Evolutionary conservation across 805 yeast genomes (phyloP).

Genomic region (Saccharomycopsis selenospora): DNA sequence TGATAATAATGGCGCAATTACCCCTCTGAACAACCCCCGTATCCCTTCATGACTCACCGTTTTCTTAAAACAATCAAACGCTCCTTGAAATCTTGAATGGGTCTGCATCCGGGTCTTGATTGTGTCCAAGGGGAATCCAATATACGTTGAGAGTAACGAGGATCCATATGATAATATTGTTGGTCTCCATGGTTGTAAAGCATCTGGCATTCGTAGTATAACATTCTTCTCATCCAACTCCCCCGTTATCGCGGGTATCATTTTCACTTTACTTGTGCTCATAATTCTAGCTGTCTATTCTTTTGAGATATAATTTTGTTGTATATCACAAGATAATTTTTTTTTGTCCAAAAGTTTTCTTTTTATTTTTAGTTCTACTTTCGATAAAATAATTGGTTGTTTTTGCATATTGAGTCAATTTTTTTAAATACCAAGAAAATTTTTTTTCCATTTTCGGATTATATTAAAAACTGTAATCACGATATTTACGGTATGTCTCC

Average conservation of each 20-base stretch:
- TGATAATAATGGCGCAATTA: conserved; percentile 64
- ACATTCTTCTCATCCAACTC: not conserved
- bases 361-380: too few species aligned
- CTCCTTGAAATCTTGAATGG: conserved; percentile 46
- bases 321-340: too few species aligned
- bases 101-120: conserved; percentile 83
- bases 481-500: too few species aligned
- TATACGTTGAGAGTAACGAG: conserved; percentile 53
- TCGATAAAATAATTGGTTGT: too few species aligned
- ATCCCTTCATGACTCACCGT: conserved; percentile 60
- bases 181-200: conserved; percentile 45
- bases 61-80: conserved; percentile 47
- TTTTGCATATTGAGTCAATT: too few species aligned
- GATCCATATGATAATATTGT: conserved; percentile 58
- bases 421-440: too few species aligned
- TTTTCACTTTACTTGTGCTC: too few species aligned
- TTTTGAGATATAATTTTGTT: too few species aligned
- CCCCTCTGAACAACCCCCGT: conserved; percentile 68
- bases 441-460: too few species aligned
- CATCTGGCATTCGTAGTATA: conserved; percentile 34
- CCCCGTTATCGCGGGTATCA: not conserved
- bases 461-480: too few species aligned
- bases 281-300: too few species aligned
- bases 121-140: conserved; percentile 86
- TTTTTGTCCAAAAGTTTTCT: too few species aligned